phyloP scores from a whole-genome alignment of 2,329 filamentous ascomycete genomes.

The Biscogniauxia mediterranea region DNA sequence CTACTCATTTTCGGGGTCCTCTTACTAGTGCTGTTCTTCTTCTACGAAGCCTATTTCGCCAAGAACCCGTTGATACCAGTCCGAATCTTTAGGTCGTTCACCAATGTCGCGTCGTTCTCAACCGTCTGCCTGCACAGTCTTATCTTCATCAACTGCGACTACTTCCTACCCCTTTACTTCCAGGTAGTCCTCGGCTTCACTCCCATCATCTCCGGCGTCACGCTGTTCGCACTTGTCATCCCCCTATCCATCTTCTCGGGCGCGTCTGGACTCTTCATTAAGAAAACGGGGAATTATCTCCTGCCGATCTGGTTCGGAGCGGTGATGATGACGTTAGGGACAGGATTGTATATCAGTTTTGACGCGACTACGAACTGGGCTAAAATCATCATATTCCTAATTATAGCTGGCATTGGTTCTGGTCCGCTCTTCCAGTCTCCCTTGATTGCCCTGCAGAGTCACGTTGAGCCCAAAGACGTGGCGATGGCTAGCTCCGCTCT shows the following conservation, averaged over 20 bases:
- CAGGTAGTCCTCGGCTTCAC: conserved; percentile 54
- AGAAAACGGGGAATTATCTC: conserved; percentile 46
- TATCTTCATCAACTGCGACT: conserved; percentile 55
- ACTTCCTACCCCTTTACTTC: conserved; percentile 61
- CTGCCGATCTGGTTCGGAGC: conserved; percentile 44
- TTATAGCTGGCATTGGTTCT: conserved; percentile 47
- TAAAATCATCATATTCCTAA: conserved; percentile 37
- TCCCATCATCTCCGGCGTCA: conserved; percentile 47
- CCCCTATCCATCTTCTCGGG: conserved; percentile 33
- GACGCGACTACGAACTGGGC: conserved; percentile 39
- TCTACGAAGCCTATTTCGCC: conserved; percentile 53
- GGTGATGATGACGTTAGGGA: conserved; percentile 46
- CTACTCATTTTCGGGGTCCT: conserved; percentile 50
- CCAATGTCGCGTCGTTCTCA: conserved; percentile 49
- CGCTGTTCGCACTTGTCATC: conserved; percentile 51
- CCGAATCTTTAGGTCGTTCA: conserved; percentile 46
- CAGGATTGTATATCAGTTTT: conserved; percentile 45
- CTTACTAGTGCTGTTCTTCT: conserved; percentile 43
- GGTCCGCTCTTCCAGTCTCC: conserved; percentile 55
- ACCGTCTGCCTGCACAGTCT: conserved; percentile 35
- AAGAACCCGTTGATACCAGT: conserved; percentile 58
- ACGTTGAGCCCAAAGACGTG: conserved; percentile 48
- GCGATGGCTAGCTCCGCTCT: conserved; percentile 54
- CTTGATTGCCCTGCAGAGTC: conserved; percentile 52
- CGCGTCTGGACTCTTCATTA: conserved; percentile 20